Evolutionary conservation across 2,329 filamentous ascomycete genomes (phyloP).

Genomic region (Cephalotrichum gorgonifer): DNA sequence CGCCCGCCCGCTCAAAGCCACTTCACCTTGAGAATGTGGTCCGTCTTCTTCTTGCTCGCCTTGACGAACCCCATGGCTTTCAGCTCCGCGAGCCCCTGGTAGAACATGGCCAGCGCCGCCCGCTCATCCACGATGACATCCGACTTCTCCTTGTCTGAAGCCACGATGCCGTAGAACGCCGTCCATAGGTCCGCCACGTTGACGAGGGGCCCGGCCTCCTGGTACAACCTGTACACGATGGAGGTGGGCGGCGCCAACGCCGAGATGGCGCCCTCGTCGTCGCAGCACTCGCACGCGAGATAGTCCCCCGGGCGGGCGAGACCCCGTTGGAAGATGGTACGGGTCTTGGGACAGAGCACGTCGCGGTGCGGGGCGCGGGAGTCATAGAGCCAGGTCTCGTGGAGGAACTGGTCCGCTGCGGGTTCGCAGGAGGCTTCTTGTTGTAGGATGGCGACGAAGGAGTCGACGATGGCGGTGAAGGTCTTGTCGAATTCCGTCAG

Average conservation of each 20-base stretch:
- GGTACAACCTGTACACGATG: conserved; percentile 68
- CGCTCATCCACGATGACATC: conserved; percentile 29
- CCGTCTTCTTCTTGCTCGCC: conserved; percentile 79
- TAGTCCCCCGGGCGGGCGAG: conserved; percentile 68
- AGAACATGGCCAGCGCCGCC: conserved; percentile 65
- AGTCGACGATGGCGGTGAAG: conserved; percentile 57
- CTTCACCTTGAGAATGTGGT: conserved; percentile 85
- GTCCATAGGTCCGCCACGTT: conserved; percentile 74
- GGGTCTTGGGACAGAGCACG: conserved; percentile 66
- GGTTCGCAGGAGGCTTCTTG: conserved; percentile 20
- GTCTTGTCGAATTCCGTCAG: conserved; percentile 61
- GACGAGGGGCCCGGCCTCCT: conserved; percentile 66
- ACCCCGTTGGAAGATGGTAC: conserved; percentile 59
- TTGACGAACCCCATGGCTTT: conserved; percentile 81
- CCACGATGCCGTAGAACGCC: conserved; percentile 58
- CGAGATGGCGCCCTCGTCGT: conserved; percentile 19
- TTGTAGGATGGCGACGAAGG: conserved; percentile 27
- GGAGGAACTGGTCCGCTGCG: conserved; percentile 42
- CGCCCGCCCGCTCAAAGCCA: conserved; percentile 44
- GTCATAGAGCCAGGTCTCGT: conserved; percentile 71
- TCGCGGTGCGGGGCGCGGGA: conserved; percentile 58
- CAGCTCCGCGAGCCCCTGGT: conserved; percentile 74
- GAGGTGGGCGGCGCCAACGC: conserved; percentile 52
- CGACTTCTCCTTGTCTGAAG: conserved; percentile 22
- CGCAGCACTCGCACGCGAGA: conserved; percentile 61